phyloP scores from a whole-genome alignment of 306 rosid genomes.

The Medicago arabica region DNA sequence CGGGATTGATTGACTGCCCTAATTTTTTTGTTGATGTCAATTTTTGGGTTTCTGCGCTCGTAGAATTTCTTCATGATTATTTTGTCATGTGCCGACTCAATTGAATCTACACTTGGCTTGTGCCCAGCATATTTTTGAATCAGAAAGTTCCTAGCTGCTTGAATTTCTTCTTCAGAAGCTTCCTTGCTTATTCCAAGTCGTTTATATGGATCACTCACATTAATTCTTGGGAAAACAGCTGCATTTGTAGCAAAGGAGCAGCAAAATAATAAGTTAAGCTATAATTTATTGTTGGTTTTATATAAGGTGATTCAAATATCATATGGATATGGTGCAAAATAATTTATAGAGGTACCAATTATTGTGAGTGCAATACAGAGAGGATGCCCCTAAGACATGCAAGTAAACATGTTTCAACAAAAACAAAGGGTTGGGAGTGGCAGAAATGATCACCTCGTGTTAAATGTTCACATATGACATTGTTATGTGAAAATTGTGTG shows the following conservation, averaged over 20 bases:
- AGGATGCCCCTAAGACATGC: constrained; percentile 5
- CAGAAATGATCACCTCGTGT: not conserved
- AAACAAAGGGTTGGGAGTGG: not conserved
- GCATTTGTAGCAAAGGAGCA: constrained; percentile 53
- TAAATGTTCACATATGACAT: not conserved
- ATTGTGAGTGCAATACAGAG: constrained; percentile 13
- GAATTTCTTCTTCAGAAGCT: constrained; percentile 97
- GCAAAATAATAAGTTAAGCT: constrained; percentile 34
- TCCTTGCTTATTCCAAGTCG: constrained; percentile 95
- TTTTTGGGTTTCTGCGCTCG: constrained; percentile 82
- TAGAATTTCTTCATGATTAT: constrained; percentile 87
- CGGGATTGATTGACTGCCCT: constrained; percentile 81
- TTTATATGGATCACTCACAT: constrained; percentile 88
- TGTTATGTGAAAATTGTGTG: not conserved
- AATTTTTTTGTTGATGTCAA: constrained; percentile 81
- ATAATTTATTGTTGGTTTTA: constrained; percentile 15
- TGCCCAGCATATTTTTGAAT: constrained; percentile 81
- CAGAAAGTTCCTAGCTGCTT: constrained; percentile 90
- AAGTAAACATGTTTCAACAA: not conserved
- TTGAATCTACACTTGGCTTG: constrained; percentile 90
- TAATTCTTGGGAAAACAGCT: constrained; percentile 91
- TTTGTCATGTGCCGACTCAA: constrained; percentile 94
- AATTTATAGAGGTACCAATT: not conserved
- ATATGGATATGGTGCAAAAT: constrained; percentile 9
- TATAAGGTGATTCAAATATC: constrained; percentile 29